Base-by-base conservation (phyloP, 768 basidiomycete genomes). In the Candolleomyces eurysporus region DNA sequence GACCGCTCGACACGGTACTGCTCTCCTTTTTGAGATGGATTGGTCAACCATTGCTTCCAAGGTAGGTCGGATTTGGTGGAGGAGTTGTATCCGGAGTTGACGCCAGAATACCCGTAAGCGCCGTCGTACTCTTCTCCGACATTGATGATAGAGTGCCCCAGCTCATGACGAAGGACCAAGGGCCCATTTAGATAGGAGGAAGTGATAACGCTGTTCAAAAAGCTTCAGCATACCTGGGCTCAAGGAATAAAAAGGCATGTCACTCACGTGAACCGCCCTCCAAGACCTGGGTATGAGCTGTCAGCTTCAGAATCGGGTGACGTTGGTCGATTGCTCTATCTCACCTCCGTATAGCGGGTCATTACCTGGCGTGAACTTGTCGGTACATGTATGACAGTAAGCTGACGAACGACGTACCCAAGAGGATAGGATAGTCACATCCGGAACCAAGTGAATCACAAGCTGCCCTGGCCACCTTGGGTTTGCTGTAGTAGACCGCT, bases 61-160 rank as follows among this genome's bases (percentile, higher is more conserved):
- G 87, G 81, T 31, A 89, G 67, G 14, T 43, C 40, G 30, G 31
- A 43, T 32, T 30, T 55, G 22, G 42, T 16, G 22, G 39, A 53
- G 36, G 78, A 71, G 30, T 75, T 58, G 49, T 81, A 73, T 30
- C 79, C 78, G 4, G 88, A 82, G 66, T 93, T 90, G 40, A 80
- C 78, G 16, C 91, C 91, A 65, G 81, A 90, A 71, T 92, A 93
- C 3, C 78, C 86, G 62, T 72, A 84, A 4, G 89, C 91, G 13
- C 90, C 91, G 64, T 92, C 91, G 68, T 93, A 92, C 73, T 92
- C 91, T 73, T 92, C 91, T 4, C 91, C 91, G 19, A 91, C 86
- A 7, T 84, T 75, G 65, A 92, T 89, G 52, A 92, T 84, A 22
- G 89, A 90, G 72, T 93, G 91, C 0, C 91, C 91, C 1, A 92